Conservation (phyloP, 1,284 basidiomycete genomes). For the Marasmius sp. region DNA sequence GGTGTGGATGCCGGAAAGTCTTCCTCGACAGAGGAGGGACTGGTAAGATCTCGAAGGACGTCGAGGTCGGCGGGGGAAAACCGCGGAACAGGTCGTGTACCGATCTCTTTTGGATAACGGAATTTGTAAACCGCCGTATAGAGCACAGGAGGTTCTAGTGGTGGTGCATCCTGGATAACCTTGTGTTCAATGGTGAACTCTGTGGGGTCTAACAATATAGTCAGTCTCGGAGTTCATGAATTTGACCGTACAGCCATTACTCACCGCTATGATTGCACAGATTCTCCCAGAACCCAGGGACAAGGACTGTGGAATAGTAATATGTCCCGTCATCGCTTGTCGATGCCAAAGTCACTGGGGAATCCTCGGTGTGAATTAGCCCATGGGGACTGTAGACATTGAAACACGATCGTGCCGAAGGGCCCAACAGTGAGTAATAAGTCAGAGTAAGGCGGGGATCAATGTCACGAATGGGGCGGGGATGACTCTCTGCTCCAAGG, state of each 20-base stretch:
- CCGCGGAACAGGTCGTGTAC: neutral
- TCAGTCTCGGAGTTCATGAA: neutral
- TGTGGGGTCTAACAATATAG: slow-evolving; percentile 47
- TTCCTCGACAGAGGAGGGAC: neutral
- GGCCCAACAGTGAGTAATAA: slow-evolving; percentile 32
- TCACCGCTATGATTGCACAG: slow-evolving; percentile 45
- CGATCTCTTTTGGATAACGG: slow-evolving; percentile 29
- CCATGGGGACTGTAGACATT: slow-evolving; percentile 34
- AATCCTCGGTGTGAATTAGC: slow-evolving; percentile 33
- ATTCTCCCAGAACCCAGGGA: slow-evolving; percentile 59
- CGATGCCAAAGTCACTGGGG: slow-evolving; percentile 39
- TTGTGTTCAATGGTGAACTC: slow-evolving; percentile 57
- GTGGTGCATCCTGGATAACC: slow-evolving; percentile 39
- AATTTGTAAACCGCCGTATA: slow-evolving; percentile 58
- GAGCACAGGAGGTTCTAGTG: slow-evolving; percentile 26
- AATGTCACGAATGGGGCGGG: slow-evolving; percentile 55
- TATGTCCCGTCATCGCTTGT: slow-evolving; percentile 32
- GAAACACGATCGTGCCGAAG: slow-evolving; percentile 49
- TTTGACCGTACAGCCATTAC: slow-evolving; percentile 32
- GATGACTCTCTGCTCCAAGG: slow-evolving; percentile 31
- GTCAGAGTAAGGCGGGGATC: slow-evolving; percentile 65
- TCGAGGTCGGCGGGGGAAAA: neutral
- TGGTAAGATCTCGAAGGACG: neutral
- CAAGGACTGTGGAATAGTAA: slow-evolving; percentile 57
- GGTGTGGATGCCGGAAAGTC: neutral